These are phyloP conservation scores for Boletellus ananiceps DNA, from an alignment of 768 basidiomycete genomes.

Conservation along the genomic window DNA sequence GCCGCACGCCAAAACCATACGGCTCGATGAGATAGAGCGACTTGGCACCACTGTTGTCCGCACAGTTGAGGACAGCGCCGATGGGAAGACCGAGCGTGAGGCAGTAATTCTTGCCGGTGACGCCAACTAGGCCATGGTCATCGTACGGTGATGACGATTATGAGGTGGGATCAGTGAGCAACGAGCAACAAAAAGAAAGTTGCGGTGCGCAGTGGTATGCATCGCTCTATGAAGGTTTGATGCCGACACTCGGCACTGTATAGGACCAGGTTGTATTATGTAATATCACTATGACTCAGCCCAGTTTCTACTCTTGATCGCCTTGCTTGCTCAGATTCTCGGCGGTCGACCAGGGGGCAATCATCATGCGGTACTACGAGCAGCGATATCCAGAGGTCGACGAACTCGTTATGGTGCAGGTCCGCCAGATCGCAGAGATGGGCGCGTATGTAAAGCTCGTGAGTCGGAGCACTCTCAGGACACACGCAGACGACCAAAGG, in stretches of 20 bases:
- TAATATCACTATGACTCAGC: background rate
- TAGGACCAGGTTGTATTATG: no score
- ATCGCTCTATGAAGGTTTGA: no score
- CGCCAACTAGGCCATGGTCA: constrained; percentile 31
- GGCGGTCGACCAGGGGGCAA: background rate
- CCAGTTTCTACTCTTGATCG: no score
- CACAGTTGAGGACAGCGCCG: constrained; percentile 94
- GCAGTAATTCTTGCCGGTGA: constrained; percentile 94
- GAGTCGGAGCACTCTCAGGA: constrained; percentile 27
- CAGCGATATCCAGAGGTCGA: constrained; percentile 94
- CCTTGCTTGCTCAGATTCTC: no score
- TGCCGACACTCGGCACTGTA: no score
- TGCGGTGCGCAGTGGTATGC: no score
- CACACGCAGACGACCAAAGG: background rate
- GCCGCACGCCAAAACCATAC: constrained; percentile 90
- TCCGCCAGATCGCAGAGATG: constrained; percentile 99
- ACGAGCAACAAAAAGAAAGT: no score
- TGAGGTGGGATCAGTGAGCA: no score
- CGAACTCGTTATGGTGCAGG: constrained; percentile 99
- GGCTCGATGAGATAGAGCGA: constrained; percentile 93
- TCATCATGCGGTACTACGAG: constrained; percentile 84
- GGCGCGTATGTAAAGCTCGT: constrained; percentile 98
- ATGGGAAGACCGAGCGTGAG: constrained; percentile 92
- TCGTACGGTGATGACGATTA: constrained; percentile 6
- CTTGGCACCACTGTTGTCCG: constrained; percentile 99